Percentiles rank a stretch among this genome's conserved stretches.
Conservation (phyloP, 257 asterid genomes). For the Solanum habrochaites region DNA sequence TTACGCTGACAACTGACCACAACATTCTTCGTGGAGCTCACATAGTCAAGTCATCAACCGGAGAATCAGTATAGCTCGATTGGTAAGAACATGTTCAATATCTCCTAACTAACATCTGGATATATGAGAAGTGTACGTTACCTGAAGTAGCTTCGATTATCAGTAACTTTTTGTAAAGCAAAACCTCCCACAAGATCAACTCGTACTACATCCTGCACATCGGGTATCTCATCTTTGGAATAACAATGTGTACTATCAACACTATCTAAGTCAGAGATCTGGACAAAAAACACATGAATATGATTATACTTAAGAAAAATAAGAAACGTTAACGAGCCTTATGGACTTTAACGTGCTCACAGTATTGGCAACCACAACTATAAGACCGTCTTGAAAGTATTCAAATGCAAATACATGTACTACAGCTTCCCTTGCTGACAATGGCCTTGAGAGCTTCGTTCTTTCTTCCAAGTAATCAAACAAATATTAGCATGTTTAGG, state of each 20-base stretch:
- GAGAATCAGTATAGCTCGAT: background rate
- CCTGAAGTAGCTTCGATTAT: constrained; percentile 74
- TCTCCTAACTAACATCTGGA: background rate
- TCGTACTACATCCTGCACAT: constrained; percentile 61
- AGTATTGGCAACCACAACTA: constrained; percentile 65
- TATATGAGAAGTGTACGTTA: constrained; percentile 1
- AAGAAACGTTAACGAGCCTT: background rate
- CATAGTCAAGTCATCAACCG: background rate
- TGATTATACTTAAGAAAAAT: background rate
- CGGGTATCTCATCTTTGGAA: constrained; percentile 49
- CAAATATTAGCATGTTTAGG: constrained; percentile 17
- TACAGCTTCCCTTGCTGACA: constrained; percentile 74
- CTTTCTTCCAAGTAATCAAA: constrained; percentile 63
- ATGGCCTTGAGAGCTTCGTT: constrained; percentile 92
- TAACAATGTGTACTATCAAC: constrained; percentile 58
- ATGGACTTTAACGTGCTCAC: constrained; percentile 21
- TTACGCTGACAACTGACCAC: background rate
- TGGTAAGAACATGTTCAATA: background rate
- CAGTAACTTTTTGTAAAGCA: constrained; percentile 62
- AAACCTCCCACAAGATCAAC: constrained; percentile 80
- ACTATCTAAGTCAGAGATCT: constrained; percentile 63
- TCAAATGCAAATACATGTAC: constrained; percentile 55
- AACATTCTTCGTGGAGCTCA: background rate
- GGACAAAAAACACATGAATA: background rate
- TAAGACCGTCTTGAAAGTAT: constrained; percentile 66